Evolutionary conservation across 257 asterid species (phyloP).

Genomic region (Fraxinus excelsior): DNA sequence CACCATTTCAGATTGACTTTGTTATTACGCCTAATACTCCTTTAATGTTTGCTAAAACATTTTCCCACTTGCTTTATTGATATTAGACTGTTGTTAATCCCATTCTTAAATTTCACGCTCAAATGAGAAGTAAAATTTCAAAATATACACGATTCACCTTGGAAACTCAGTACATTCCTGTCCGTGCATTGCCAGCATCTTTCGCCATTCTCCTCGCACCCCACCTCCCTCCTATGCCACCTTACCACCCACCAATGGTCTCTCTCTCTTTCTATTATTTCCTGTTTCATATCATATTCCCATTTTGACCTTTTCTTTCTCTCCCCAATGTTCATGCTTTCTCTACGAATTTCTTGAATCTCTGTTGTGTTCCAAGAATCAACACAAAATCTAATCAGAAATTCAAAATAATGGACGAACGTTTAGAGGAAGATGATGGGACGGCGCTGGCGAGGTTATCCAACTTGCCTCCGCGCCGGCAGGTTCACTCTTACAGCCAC

Average conservation of each 20-base stretch:
- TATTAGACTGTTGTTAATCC: too few species aligned
- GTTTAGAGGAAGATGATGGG: slow-evolving; percentile 37
- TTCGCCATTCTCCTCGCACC: not conserved
- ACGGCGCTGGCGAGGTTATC: slow-evolving; percentile 34
- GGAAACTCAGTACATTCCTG: not conserved
- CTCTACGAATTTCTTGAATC: not conserved
- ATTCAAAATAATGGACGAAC: slow-evolving; percentile 25
- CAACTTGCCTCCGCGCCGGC: slow-evolving; percentile 25
- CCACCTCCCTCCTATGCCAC: not conserved
- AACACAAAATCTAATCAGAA: not conserved
- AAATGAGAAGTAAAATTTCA: too few species aligned
- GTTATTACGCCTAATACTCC: too few species aligned
- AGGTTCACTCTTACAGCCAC: slow-evolving; percentile 49
- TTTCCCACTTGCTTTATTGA: too few species aligned
- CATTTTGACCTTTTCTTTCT: slow-evolving; percentile 1
- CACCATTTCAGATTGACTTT: too few species aligned
- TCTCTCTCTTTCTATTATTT: not conserved
- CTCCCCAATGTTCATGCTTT: not conserved
- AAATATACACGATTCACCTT: not conserved
- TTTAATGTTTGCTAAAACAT: too few species aligned
- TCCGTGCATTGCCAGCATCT: not conserved
- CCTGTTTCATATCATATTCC: not conserved
- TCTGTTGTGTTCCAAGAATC: not conserved
- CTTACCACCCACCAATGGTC: not conserved
- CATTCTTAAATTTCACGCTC: too few species aligned